phyloP scores from a whole-genome alignment of 345 rosid species.

The Acer yangbiense region DNA sequence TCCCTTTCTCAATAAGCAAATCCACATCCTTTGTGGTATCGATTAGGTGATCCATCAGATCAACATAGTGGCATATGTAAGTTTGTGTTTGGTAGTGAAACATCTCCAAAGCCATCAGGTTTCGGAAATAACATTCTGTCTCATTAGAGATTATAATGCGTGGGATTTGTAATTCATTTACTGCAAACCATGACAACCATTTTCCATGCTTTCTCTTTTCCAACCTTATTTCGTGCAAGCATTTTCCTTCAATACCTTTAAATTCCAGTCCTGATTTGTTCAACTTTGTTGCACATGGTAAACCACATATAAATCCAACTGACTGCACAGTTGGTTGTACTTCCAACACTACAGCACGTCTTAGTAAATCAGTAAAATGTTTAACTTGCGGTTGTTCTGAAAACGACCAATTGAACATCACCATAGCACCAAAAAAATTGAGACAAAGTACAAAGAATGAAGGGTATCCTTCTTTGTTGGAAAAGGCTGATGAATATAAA shows the following conservation, averaged over 20 bases:
- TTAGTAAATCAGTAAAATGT: neutral
- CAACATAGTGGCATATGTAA: neutral
- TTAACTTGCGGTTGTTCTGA: no score
- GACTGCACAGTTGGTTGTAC: no score
- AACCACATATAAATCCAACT: neutral
- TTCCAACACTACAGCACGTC: neutral
- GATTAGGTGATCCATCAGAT: neutral
- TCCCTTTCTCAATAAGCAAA: neutral
- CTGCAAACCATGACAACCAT: neutral
- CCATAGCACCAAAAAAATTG: no score
- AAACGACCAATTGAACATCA: no score
- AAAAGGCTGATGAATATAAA: no score
- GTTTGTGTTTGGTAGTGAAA: neutral
- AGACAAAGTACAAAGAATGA: no score
- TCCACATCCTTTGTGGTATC: neutral
- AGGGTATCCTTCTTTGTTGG: no score
- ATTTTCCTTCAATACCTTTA: neutral
- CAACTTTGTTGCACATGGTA: neutral
- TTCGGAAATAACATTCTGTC: neutral
- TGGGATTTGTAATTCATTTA: neutral
- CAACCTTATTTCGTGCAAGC: neutral
- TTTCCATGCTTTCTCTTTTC: no score
- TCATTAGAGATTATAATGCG: neutral
- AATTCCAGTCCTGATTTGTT: no score
- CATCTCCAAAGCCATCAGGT: neutral